phyloP scores from a whole-genome alignment of 768 basidiomycete genomes.

The Hydnum rufescens region DNA sequence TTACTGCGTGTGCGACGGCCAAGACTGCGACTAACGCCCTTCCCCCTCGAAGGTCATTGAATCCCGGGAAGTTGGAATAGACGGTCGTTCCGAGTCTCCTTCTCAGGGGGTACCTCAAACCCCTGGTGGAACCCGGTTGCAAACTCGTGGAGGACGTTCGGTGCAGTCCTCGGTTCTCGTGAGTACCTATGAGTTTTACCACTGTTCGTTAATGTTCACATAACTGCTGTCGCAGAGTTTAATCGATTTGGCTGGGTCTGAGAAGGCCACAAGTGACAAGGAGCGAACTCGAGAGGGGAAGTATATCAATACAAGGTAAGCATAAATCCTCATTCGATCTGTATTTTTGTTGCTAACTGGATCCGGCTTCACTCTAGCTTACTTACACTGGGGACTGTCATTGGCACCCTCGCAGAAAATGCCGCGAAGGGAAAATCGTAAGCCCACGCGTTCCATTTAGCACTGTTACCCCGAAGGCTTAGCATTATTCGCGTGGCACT shows the following conservation, averaged over 20 bases:
- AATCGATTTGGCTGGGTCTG: constrained; percentile 92
- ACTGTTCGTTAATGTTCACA: constrained; percentile 1
- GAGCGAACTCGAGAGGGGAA: constrained; percentile 91
- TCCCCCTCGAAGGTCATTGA: constrained; percentile 32
- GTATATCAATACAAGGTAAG: constrained; percentile 60
- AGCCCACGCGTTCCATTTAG: constrained; percentile 9
- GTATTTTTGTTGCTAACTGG: background rate
- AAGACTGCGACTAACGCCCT: constrained; percentile 1
- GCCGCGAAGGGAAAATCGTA: constrained; percentile 51
- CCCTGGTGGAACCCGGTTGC: constrained; percentile 43
- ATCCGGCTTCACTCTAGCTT: constrained; percentile 29
- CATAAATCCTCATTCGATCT: background rate
- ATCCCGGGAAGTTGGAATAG: constrained; percentile 37
- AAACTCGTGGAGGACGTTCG: constrained; percentile 59
- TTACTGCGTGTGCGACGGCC: background rate
- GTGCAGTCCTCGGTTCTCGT: constrained; percentile 63
- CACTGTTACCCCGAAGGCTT: background rate
- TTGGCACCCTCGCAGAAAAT: constrained; percentile 79
- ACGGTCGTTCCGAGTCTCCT: background rate
- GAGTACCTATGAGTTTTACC: constrained; percentile 12
- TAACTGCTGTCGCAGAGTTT: constrained; percentile 36
- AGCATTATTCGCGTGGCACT: constrained; percentile 1
- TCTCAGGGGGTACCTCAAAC: constrained; percentile 21
- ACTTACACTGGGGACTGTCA: constrained; percentile 82
- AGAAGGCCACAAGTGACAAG: constrained; percentile 88